A percentile compares a stretch with the other conserved stretches of the same genome.
Conservation (phyloP, 2,329 filamentous ascomycete species). For the Microcera coccophila region DNA sequence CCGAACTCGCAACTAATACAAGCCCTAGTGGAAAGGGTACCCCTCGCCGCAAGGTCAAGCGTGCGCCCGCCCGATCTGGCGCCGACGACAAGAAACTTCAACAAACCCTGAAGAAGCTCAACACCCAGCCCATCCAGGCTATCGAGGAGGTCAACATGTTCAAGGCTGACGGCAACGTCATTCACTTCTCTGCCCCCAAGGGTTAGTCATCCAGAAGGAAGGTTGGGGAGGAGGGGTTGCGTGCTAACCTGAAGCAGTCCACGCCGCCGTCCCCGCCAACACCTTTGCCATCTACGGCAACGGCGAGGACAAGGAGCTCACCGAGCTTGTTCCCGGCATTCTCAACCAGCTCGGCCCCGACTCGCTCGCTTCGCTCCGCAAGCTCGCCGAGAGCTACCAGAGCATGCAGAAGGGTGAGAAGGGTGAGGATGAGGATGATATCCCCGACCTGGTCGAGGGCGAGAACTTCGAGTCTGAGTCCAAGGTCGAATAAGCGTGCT, state of each 20-base stretch:
- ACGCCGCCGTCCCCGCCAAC: constrained; percentile 95
- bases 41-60: constrained; percentile 96
- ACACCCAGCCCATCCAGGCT: constrained; percentile 97
- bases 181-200: constrained; percentile 97
- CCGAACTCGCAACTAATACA: constrained; percentile 28
- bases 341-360: constrained; percentile 99
- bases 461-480: constrained; percentile 98
- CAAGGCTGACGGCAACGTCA: constrained; percentile 99
- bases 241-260: constrained; percentile 56
- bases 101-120: constrained; percentile 96
- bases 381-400: constrained; percentile 99
- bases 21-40: constrained; percentile 83
- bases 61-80: constrained; percentile 85
- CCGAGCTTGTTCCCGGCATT: constrained; percentile 97
- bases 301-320: constrained; percentile 99
- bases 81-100: constrained; percentile 99
- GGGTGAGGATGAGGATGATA: constrained; percentile 85
- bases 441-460: constrained; percentile 93
- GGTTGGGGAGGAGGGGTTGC: constrained; percentile 10
- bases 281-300: constrained; percentile 99
- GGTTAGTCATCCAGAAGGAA: constrained; percentile 55
- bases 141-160: constrained; percentile 99
- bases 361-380: constrained; percentile 93
- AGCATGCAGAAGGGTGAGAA: constrained; percentile 94
- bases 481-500: constrained; percentile 76